Evolutionary conservation across 371 early-diverging fungal species (phyloP).

Genomic region (Umbelopsis sp.): DNA sequence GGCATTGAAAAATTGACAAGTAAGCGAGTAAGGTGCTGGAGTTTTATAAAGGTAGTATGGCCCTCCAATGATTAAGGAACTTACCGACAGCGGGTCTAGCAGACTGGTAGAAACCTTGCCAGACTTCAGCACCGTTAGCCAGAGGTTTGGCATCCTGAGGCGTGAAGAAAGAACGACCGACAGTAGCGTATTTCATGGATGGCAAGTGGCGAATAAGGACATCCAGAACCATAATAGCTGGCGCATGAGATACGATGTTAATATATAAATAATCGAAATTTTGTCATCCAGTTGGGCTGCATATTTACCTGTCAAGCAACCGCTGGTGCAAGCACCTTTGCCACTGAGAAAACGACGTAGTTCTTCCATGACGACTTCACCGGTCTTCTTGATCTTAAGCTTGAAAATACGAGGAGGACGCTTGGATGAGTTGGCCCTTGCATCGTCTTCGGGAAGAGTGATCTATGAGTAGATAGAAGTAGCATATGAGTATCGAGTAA

Average conservation of each 20-base stretch:
- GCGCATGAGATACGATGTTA: constrained; percentile 14
- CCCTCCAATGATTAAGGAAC: constrained; percentile 19
- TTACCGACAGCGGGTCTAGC: constrained; percentile 73
- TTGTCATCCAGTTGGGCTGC: constrained; percentile 3
- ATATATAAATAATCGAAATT: not conserved
- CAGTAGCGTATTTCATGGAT: constrained; percentile 65
- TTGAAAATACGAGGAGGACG: constrained; percentile 42
- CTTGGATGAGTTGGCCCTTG: constrained; percentile 29
- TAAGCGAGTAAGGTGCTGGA: no score
- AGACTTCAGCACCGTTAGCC: constrained; percentile 83
- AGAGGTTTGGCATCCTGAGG: constrained; percentile 59
- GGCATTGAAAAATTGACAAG: not conserved
- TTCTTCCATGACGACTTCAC: constrained; percentile 59
- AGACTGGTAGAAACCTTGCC: constrained; percentile 91
- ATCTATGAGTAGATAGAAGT: constrained; percentile 32
- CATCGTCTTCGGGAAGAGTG: constrained; percentile 44
- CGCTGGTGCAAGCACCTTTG: constrained; percentile 37
- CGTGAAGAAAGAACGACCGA: constrained; percentile 89
- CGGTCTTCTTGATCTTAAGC: constrained; percentile 60
- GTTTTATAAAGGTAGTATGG: not conserved
- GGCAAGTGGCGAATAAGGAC: constrained; percentile 80
- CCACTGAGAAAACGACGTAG: constrained; percentile 56
- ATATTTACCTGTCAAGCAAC: constrained; percentile 45
- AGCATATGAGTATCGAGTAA: not conserved
- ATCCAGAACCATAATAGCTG: constrained; percentile 82